These are phyloP conservation scores for Artomyces pyxidatus DNA, from an alignment of 768 basidiomycete species.

Conservation along the genomic window DNA sequence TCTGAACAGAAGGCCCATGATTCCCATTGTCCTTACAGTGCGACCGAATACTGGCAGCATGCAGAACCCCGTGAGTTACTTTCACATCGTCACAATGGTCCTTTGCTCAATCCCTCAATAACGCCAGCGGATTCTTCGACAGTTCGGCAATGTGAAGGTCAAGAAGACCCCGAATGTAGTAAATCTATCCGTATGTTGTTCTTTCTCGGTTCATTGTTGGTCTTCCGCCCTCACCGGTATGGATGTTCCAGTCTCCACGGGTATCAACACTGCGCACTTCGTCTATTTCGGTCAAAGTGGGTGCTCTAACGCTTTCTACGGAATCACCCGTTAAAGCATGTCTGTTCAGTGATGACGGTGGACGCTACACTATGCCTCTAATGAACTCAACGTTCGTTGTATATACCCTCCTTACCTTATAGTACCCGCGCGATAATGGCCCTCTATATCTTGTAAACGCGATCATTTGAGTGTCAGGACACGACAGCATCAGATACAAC, in stretches of 20 bases:
- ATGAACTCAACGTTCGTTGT: neutral
- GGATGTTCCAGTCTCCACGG: conserved; percentile 31
- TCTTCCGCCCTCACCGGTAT: neutral
- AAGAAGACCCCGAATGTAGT: conserved; percentile 42
- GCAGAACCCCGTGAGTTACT: conserved; percentile 29
- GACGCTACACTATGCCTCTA: conserved; percentile 13
- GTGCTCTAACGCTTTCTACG: neutral
- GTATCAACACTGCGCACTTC: conserved; percentile 38
- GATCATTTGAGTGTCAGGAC: too few species aligned
- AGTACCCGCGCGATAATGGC: too few species aligned
- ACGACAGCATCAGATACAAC: neutral
- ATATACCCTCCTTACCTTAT: too few species aligned
- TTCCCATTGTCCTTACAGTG: conserved; percentile 20
- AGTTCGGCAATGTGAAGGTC: conserved; percentile 33
- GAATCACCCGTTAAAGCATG: neutral
- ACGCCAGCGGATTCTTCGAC: conserved; percentile 25
- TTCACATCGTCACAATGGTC: too few species aligned
- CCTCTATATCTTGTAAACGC: too few species aligned
- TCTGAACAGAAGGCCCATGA: conserved; percentile 11
- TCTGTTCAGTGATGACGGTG: conserved; percentile 6
- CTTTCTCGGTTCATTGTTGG: neutral
- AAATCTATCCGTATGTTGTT: conserved; percentile 34
- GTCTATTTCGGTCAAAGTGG: conserved; percentile 39
- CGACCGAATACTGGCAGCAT: conserved; percentile 41
- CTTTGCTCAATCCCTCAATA: too few species aligned